phyloP scores from a whole-genome alignment of 441 rosid species.

The Gossypium davidsonii region DNA sequence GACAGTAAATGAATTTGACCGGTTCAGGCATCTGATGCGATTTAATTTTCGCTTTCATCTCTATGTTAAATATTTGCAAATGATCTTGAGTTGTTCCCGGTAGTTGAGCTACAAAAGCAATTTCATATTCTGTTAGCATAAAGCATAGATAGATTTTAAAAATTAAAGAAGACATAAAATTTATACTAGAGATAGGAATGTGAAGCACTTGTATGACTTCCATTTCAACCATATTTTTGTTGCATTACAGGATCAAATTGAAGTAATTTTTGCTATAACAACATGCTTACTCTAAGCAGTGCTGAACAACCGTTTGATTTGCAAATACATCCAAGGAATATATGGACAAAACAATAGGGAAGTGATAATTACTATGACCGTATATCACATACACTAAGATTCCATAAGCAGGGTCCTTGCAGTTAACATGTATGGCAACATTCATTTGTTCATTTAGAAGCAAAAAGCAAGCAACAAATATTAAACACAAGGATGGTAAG shows the following conservation, averaged over 20 bases:
- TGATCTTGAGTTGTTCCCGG: conserved; percentile 99
- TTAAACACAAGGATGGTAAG: background rate
- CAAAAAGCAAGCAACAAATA: background rate
- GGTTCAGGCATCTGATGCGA: conserved; percentile 99
- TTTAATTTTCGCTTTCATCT: conserved; percentile 90
- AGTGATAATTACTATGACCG: background rate
- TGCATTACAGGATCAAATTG: background rate
- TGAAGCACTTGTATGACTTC: background rate
- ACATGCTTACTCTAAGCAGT: background rate
- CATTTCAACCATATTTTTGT: background rate
- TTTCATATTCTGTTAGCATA: conserved; percentile 7
- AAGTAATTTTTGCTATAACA: background rate
- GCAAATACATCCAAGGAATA: background rate
- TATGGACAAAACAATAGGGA: background rate
- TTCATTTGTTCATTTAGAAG: background rate
- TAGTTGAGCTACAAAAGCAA: conserved; percentile 70
- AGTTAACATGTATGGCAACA: background rate
- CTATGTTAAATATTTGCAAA: conserved; percentile 95
- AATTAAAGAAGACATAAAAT: background rate
- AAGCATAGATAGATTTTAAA: background rate
- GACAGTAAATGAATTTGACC: conserved; percentile 31
- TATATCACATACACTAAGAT: background rate
- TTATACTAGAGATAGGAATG: background rate
- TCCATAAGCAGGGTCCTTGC: background rate
- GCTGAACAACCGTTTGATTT: background rate